phyloP scores from a whole-genome alignment of 148 eudicot genomes.

The Silene conica region DNA sequence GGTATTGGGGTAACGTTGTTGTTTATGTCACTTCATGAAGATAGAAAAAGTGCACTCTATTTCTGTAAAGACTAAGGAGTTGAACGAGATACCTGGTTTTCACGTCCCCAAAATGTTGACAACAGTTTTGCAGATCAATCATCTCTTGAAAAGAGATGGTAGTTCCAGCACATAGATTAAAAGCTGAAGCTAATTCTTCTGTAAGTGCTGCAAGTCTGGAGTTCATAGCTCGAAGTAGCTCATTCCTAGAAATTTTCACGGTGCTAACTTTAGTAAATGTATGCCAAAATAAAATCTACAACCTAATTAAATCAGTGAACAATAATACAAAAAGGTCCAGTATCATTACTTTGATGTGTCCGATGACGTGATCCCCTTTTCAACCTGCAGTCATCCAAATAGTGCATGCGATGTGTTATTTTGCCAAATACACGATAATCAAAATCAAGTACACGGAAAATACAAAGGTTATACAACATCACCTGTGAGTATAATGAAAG shows the following conservation, averaged over 20 bases:
- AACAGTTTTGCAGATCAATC: constrained; percentile 48
- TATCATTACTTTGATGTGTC: constrained; percentile 74
- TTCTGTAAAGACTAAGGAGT: background rate
- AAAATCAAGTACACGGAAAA: constrained; percentile 22
- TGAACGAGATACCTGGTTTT: constrained; percentile 50
- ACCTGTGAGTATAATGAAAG: constrained; percentile 76
- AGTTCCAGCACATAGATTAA: constrained; percentile 58
- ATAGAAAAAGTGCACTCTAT: too few species aligned
- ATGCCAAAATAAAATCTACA: background rate
- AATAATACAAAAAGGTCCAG: constrained; percentile 4
- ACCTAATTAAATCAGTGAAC: background rate
- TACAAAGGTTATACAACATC: constrained; percentile 9
- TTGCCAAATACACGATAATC: constrained; percentile 11
- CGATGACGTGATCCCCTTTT: constrained; percentile 36
- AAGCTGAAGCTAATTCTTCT: constrained; percentile 60
- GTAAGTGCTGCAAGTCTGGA: constrained; percentile 65
- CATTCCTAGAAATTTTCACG: constrained; percentile 60
- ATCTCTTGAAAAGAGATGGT: constrained; percentile 44
- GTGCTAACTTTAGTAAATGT: constrained; percentile 24
- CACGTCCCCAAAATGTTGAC: constrained; percentile 58
- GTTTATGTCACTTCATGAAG: background rate
- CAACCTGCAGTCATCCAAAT: constrained; percentile 44
- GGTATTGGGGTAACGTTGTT: background rate
- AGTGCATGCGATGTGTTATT: constrained; percentile 10
- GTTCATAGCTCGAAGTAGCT: constrained; percentile 82